Conservation (phyloP, 139 green algal genomes). For the Limnomonas spitsbergensis region DNA sequence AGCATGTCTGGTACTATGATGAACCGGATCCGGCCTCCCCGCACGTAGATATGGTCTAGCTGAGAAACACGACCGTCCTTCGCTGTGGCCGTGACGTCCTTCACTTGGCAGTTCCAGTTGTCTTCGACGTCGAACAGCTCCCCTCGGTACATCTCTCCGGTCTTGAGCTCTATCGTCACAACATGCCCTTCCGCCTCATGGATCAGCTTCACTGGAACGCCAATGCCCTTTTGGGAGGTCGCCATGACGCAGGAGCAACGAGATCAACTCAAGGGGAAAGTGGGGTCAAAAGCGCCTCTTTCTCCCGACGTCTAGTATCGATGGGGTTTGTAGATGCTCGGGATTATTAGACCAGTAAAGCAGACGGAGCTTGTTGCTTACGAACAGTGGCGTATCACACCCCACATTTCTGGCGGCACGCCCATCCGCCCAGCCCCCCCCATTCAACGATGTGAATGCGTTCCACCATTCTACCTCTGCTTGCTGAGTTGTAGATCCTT, state of each 20-base stretch:
- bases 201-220: constrained; percentile 86
- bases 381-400: too few species aligned
- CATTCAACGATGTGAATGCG: too few species aligned
- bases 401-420: too few species aligned
- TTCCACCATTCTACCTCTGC: too few species aligned
- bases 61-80: constrained; percentile 69
- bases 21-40: constrained; percentile 79
- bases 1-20: constrained; percentile 98
- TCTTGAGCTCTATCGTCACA: constrained; percentile 96
- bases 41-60: constrained; percentile 90
- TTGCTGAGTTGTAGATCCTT: too few species aligned
- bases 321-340: too few species aligned
- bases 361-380: too few species aligned
- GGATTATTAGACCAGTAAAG: too few species aligned
- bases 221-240: constrained; percentile 55
- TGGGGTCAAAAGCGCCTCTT: too few species aligned
- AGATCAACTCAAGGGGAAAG: too few species aligned
- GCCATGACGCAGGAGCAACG: constrained; percentile 39
- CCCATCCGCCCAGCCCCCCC: too few species aligned
- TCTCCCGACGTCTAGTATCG: too few species aligned
- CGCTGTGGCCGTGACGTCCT: constrained; percentile 86
- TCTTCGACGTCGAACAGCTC: constrained; percentile 92
- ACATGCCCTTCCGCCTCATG: constrained; percentile 96
- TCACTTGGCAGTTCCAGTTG: constrained; percentile 98
- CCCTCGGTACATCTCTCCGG: constrained; percentile 91